These are phyloP conservation scores for Spencermartinsiella europaea DNA, from an alignment of 805 yeast genomes.

Conservation along the genomic window DNA sequence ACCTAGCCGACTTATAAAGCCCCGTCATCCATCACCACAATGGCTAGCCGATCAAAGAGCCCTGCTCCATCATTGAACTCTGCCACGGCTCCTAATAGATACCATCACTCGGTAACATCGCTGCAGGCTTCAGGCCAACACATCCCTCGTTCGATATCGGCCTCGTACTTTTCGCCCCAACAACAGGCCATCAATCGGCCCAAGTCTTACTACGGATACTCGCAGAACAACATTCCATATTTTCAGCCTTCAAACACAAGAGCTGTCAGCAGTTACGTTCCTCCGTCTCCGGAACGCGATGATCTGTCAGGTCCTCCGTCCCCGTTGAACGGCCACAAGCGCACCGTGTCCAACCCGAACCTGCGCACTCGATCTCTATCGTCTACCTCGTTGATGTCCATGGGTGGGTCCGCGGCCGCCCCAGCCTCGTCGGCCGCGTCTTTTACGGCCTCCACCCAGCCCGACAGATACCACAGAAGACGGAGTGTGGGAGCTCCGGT, in stretches of 20 bases:
- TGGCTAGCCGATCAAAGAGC: not conserved
- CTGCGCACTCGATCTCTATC: conserved; percentile 1
- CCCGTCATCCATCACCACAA: too few species aligned
- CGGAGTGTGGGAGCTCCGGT: conserved; percentile 8
- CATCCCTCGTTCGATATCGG: not conserved
- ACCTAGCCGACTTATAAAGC: too few species aligned
- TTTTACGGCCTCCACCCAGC: conserved; percentile 10
- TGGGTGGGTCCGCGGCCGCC: not conserved
- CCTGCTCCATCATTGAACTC: not conserved
- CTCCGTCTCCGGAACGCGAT: not conserved
- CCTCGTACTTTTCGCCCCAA: not conserved
- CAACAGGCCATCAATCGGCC: conserved; percentile 1
- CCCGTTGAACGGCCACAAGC: not conserved
- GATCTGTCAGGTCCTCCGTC: not conserved
- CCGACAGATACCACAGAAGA: conserved; percentile 22
- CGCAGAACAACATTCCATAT: not conserved
- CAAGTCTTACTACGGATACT: conserved; percentile 3
- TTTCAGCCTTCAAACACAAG: not conserved
- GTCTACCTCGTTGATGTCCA: conserved; percentile 2
- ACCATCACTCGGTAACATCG: not conserved
- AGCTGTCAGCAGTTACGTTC: not conserved
- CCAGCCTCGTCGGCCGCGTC: not conserved
- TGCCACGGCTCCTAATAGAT: not conserved
- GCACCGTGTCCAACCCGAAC: conserved; percentile 2
- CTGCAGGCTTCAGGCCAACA: not conserved